A percentile compares a stretch with the other conserved stretches of the same genome.
These are phyloP conservation scores for Cyclotella sp. DNA, from an alignment of 108 stramenopile genomes.

Conservation along the genomic window DNA sequence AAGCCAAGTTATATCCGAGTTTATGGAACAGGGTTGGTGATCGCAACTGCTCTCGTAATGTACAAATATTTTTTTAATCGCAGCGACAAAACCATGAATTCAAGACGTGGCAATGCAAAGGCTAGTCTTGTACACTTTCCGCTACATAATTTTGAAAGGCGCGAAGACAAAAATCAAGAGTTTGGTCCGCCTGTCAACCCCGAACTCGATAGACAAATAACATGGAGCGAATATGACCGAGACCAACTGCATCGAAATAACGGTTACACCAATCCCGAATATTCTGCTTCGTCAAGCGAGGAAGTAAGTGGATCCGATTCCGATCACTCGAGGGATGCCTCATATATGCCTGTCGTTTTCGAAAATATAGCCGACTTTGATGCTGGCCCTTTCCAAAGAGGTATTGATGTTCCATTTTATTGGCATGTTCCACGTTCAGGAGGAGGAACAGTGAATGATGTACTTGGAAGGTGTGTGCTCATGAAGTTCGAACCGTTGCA, in stretches of 20 bases:
- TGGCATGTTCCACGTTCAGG: slow-evolving; percentile 63
- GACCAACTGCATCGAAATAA: background rate
- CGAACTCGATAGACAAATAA: background rate
- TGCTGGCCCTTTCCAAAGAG: slow-evolving; percentile 37
- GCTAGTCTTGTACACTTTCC: too few species aligned
- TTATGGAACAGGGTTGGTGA: slow-evolving; percentile 1
- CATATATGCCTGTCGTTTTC: slow-evolving; percentile 20
- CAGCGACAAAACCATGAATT: background rate
- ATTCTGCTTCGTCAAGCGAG: background rate
- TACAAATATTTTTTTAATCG: slow-evolving; percentile 8
- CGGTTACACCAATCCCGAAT: too few species aligned
- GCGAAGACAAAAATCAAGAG: background rate
- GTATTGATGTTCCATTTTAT: slow-evolving; percentile 53
- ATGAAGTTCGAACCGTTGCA: background rate
- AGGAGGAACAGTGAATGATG: slow-evolving; percentile 60
- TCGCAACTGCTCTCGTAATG: slow-evolving; percentile 21
- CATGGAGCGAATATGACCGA: background rate
- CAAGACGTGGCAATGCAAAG: too few species aligned
- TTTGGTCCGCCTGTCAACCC: background rate
- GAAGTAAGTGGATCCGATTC: background rate
- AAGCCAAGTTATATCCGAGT: slow-evolving; percentile 1
- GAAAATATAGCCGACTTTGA: slow-evolving; percentile 36
- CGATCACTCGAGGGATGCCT: background rate
- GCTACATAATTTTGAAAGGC: background rate
- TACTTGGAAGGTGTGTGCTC: slow-evolving; percentile 37